Evolutionary conservation across 805 yeast species (phyloP), one percentile per base, ranked within the genome.

Genomic region (Yamadazyma ubonensis): DNA sequence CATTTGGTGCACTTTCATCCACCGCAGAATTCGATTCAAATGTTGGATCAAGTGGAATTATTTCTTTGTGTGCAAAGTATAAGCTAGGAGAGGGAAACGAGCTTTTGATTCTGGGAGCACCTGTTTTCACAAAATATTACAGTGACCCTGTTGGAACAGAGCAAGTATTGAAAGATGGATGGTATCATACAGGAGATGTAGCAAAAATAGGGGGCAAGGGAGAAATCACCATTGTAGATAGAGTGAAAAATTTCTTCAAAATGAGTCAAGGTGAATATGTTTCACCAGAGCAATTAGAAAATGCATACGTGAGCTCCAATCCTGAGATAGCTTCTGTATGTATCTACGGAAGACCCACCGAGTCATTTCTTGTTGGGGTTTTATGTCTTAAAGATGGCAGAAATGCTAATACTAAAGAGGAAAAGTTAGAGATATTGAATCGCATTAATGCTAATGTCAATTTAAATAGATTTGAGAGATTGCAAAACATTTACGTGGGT

Each of bases 141-240:
- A 64, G 73, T 38, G 73, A 76, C 46, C 53, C 58, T 17, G 63
- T 64, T 35, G 81, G 76, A 19, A 77, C 80, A 0, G 54, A 45
- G 7, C 70, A 62, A 23, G 57, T 72, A 5, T 47, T 77, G 38
- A 59, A 58, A 3, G 75, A 73, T 15, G 77, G 75, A 4, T 79
- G 81, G 81, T 67, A 78, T 51, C 61, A 59, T 38, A 78, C 83
- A 10, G 85, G 85, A 17, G 85, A 79, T 53, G 55, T 62, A 18
- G 67, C 61, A 11, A 38, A 43, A 9, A 41, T 61, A 22, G 57
- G 55, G 26, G 27, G 43, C 3, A 30, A 27, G 6, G 73, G 75
- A n/a, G 48, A 57, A 39, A 39, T 49, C 54, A 60, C 49, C 45
- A 74, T 79, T 42, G 73, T 79, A 35, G 84, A 79, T 50, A 41